phyloP scores from a whole-genome alignment of 495 filamentous ascomycete genomes.

The Penicillium crystallinum region DNA sequence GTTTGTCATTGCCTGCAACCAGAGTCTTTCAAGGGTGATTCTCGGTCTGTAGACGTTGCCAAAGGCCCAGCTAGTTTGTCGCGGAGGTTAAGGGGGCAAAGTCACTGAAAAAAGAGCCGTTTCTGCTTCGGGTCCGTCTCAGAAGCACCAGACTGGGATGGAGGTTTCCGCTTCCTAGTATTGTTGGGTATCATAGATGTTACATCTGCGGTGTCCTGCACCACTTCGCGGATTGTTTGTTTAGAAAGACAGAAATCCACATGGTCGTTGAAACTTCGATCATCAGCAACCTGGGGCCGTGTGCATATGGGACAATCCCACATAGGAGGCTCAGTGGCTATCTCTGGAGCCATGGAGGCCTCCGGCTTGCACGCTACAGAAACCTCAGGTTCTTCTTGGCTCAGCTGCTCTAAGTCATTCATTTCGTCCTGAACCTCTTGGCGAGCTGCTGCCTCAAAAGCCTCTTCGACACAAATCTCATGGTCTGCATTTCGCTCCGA shows the following conservation, averaged over 20 bases:
- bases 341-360: background rate
- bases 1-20: background rate
- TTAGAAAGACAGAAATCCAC: constrained; percentile 89
- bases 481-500: constrained; percentile 38
- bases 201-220: constrained; percentile 42
- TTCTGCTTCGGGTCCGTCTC: constrained; percentile 33
- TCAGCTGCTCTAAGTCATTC: constrained; percentile 57
- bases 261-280: constrained; percentile 82
- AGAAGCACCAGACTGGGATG: constrained; percentile 6
- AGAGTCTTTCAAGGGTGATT: background rate
- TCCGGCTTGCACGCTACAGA: background rate
- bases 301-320: constrained; percentile 90
- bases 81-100: background rate
- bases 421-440: constrained; percentile 63
- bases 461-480: constrained; percentile 64
- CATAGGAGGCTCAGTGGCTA: constrained; percentile 33
- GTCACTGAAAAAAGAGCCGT: constrained; percentile 34
- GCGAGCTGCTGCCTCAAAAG: constrained; percentile 60
- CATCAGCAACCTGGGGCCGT: constrained; percentile 66
- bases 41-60: background rate
- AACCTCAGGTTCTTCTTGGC: constrained; percentile 47
- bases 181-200: background rate
- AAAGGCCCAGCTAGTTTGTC: background rate
- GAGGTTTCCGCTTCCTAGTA: constrained; percentile 29
- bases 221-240: constrained; percentile 77